Percentiles rank a stretch among this genome's conserved stretches.
Evolutionary conservation across 805 yeast species (phyloP).

Genomic region (Kodamaea kaohsiungensis): DNA sequence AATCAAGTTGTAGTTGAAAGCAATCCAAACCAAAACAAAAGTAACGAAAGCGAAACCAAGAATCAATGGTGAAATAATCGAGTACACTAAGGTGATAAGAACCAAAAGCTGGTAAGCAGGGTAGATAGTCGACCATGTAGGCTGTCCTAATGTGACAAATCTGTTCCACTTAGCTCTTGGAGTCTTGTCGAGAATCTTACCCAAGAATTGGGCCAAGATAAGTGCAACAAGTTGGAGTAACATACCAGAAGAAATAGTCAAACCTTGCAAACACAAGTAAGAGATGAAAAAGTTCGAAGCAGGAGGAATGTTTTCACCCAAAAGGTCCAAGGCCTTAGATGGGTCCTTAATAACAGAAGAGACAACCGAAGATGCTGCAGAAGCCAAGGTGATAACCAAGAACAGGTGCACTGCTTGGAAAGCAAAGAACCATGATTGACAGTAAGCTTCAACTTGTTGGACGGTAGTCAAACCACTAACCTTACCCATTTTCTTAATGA

Average conservation of each 20-base stretch:
- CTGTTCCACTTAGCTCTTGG: constrained; percentile 93
- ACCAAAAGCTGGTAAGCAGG: constrained; percentile 77
- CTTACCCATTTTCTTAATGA: constrained; percentile 28
- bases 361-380: constrained; percentile 33
- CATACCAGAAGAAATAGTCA: constrained; percentile 24
- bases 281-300: constrained; percentile 30
- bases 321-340: constrained; percentile 18
- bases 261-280: constrained; percentile 27
- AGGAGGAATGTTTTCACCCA: constrained; percentile 24
- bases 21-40: constrained; percentile 56
- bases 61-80: constrained; percentile 76
- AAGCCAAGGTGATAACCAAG: constrained; percentile 24
- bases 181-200: constrained; percentile 73
- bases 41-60: constrained; percentile 66
- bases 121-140: constrained; percentile 80
- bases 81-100: constrained; percentile 70
- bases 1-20: constrained; percentile 60
- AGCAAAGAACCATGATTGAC: constrained; percentile 29
- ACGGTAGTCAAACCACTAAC: constrained; percentile 25
- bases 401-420: constrained; percentile 33
- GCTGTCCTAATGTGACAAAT: constrained; percentile 59
- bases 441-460: constrained; percentile 27
- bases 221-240: constrained; percentile 47
- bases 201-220: constrained; percentile 68
- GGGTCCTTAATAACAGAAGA: constrained; percentile 15